Base-by-base conservation (phyloP, 202 grass and related monocot species). In the Schoenoplectus triqueter region DNA sequence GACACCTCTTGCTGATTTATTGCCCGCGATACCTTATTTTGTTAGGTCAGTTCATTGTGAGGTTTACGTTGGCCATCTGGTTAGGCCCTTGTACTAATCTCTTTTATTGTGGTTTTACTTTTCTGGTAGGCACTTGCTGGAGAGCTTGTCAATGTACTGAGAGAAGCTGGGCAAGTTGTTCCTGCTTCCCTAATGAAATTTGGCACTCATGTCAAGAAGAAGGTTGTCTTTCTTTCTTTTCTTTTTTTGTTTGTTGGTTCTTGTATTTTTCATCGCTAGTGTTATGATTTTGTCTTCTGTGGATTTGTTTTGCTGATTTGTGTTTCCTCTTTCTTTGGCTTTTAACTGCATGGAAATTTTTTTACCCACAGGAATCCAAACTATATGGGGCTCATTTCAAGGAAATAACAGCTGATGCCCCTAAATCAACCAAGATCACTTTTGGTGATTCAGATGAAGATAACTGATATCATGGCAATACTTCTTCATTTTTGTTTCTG, bases 181-280 rank as follows among this genome's bases (percentile, higher is more conserved):
- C 95, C 95, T 86, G 78, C 81, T 78, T 60, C 84, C 14, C 95
- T 98, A 76, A 92, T 68, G 67, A 95, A 98, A 86, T 98, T 98
- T 88, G 96, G 96, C 64, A 98, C 93, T 40, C 93, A 98, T 83
- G 91, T 95, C 62, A 98, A 98, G 96, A 98, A 98, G 82, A 98
- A 98, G 96, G 96, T 98, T 89, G 84, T 31, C 31, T 31, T 87
- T 87, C 40, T 2, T 68, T 68, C 73, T 47, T 47, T 31, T 31
- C n/a, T 61, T 22, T 59, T 71, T 52, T 15, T 57, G 9, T 17
- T 15, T 78, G 22, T 78, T 59, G 7, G 20, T 46, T 64, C 48
- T 62, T 81, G n/a, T 57, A 50, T 44, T 7, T 54, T 7, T 48
- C 19, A 39, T 57, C n/a, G 4, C 48, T 76, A 3, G n/a, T 70